Base-by-base conservation (phyloP, 1,284 basidiomycete species). In the Ustilago sp. region DNA sequence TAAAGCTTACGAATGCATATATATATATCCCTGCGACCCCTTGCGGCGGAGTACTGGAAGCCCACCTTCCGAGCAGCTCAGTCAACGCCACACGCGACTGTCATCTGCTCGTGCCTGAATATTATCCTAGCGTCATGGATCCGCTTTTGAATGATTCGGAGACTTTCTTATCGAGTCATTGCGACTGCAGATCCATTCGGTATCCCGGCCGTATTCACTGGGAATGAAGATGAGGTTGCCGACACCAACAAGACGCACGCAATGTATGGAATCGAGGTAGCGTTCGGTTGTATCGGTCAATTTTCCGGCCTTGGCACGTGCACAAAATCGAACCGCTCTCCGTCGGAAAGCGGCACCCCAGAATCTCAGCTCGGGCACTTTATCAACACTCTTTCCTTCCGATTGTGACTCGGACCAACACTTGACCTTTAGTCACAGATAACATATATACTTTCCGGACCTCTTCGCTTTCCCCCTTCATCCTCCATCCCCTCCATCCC, bases 201-300 rank as follows among this genome's bases (percentile, higher is more conserved):
- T 28, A 28, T 3, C 23, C 23, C 23, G 23, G 23, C 23, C 23
- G 23, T 3, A 28, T 28, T 28, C 23, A 28, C 23, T 28, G 3
- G 23, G 3, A 28, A 28, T 28, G 38, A 39, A 11, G 38, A 39
- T 39, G 38, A 39, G 38, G 38, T 39, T 17, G 13, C 41, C 36
- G 36, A 38, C 36, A 17, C 15, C 13, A 41, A 41, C 39, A 41
- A 28, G 23, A 28, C 23, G 3, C 23, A 23, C 23, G 23, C 23
- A 28, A 28, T 3, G 23, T 28, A 28, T 28, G 23, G 23, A 28
- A 28, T 28, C 23, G 23, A 28, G 23, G 2, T 2, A 28, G 17
- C 8, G 9, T n/a, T 52, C 59, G 50, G 41, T 3, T 36, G 39
- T 61, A 61, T 45, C 51, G 60, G 60, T 47, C 39, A 55, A 62